Evolutionary conservation across 352 stramenopile species (phyloP), one percentile per base, ranked within the genome.

Genomic region (Aphanomyces euteiches): DNA sequence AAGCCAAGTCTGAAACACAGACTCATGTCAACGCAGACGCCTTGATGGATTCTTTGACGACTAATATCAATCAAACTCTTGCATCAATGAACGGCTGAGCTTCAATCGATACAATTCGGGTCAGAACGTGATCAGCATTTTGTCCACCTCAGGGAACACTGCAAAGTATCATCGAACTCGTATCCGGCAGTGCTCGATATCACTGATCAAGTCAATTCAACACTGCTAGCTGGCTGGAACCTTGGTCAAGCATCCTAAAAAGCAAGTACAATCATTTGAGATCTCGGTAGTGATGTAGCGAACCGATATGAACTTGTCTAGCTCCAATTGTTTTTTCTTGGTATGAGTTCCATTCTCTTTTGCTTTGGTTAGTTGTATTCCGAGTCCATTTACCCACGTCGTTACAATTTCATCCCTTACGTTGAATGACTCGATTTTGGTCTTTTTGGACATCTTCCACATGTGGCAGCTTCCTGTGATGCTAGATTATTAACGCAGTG

Each of bases 101-200:
- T 5, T 10, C 54, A 3, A 34, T 5, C 13, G 38, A 47, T 7
- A 28, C 19, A 6, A 50, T 63, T 40, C 45, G 64, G 47, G n/a
- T 64, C 47, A 70, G 61, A 28, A 61, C n/a, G 47, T 13, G 47
- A 47, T 21, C 47, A 59, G 15, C 19, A n/a, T 12, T 64, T 41
- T 37, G 38, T 28, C 15, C 64, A 45, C 2, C 12, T 61, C 3
- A 40, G 63, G 4, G 2, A 15, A 10, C 63, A 47, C 5, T 70
- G 47, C 40, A 43, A 41, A 8, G 38, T 70, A n/a, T 21, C 45
- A 38, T 10, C 45, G 48, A 47, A 17, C 13, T 12, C 43, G 10
- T 50, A 50, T n/a, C 10, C 43, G 43, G 43, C 2, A 0, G 17
- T 50, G 43, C 43, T 50, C 43, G 43, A 50, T n/a, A 21, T n/a